A percentile compares a stretch with the other conserved stretches of the same genome.
These are phyloP conservation scores for Aspergillus quadricinctus DNA, from an alignment of 2,329 filamentous ascomycete genomes.

Conservation along the genomic window DNA sequence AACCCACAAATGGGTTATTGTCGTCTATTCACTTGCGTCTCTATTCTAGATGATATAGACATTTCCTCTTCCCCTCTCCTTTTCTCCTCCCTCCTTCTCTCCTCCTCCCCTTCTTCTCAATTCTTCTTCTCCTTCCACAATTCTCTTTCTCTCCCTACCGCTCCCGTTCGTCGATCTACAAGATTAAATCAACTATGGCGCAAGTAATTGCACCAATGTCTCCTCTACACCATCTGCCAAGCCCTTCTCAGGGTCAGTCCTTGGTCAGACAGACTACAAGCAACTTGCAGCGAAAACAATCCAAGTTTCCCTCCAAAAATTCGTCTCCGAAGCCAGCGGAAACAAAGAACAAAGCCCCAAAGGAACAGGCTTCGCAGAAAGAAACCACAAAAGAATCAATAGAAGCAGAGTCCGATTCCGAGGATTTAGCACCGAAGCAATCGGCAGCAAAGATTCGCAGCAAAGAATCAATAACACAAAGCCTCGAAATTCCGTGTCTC, in stretches of 20 bases:
- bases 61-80: slow-evolving; percentile 6
- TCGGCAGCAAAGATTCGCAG: slow-evolving; percentile 8
- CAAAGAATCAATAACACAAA: slow-evolving; percentile 20
- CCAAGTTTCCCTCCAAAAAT: background rate
- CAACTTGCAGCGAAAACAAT: background rate
- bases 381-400: background rate
- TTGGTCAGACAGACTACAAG: background rate
- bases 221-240: background rate
- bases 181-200: background rate
- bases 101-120: slow-evolving; percentile 8
- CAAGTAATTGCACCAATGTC: background rate
- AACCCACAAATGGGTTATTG: background rate
- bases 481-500: slow-evolving; percentile 44
- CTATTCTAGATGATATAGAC: background rate
- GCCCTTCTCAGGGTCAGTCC: background rate
- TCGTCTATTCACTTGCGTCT: background rate
- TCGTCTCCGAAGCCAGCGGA: background rate
- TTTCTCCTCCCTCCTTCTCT: slow-evolving; percentile 12
- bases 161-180: slow-evolving; percentile 1
- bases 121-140: slow-evolving; percentile 6
- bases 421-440: slow-evolving; percentile 8
- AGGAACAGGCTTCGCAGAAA: background rate
- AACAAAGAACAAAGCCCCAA: background rate
- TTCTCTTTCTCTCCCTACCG: background rate
- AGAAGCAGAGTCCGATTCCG: background rate